Conservation (phyloP, 306 rosid species). For the Lathyrus tuberosus region DNA sequence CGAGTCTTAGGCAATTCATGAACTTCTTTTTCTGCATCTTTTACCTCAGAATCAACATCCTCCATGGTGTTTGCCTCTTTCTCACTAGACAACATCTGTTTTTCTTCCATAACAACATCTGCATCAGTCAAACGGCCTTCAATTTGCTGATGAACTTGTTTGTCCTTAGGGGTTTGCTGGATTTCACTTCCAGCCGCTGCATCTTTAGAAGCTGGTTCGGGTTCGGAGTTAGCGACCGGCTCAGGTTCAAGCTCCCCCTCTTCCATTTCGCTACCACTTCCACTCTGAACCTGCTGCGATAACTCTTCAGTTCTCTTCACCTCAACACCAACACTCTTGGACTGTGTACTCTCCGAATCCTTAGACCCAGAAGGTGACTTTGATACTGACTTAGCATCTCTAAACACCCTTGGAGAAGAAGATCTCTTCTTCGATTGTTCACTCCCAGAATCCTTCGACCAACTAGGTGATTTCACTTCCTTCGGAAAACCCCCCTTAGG, state of each 20-base stretch:
- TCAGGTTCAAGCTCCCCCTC: slow-evolving; percentile 83
- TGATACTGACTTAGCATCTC: slow-evolving; percentile 52
- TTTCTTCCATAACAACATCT: slow-evolving; percentile 40
- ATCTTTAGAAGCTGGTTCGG: slow-evolving; percentile 34
- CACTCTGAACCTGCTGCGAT: slow-evolving; percentile 18
- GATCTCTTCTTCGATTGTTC: slow-evolving; percentile 76
- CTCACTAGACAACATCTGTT: slow-evolving; percentile 19
- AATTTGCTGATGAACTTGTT: slow-evolving; percentile 44
- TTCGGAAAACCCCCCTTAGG: slow-evolving; percentile 9
- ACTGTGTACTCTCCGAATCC: slow-evolving; percentile 64
- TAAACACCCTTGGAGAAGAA: slow-evolving; percentile 45
- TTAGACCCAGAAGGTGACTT: slow-evolving; percentile 61
- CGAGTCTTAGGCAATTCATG: slow-evolving; percentile 43
- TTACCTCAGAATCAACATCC: slow-evolving; percentile 33
- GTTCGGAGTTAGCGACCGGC: slow-evolving; percentile 34
- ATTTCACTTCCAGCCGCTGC: slow-evolving; percentile 37
- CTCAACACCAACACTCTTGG: slow-evolving; percentile 81
- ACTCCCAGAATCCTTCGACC: slow-evolving; percentile 91
- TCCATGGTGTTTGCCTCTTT: slow-evolving; percentile 38
- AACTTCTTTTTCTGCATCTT: slow-evolving; percentile 43
- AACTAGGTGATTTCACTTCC: slow-evolving; percentile 59
- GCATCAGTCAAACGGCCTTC: slow-evolving; percentile 40
- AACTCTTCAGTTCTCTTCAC: slow-evolving; percentile 64
- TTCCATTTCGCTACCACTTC: slow-evolving; percentile 73
- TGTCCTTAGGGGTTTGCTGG: slow-evolving; percentile 31